phyloP scores from a whole-genome alignment of 2,329 filamentous ascomycete genomes.

The Metarhizium rileyi region DNA sequence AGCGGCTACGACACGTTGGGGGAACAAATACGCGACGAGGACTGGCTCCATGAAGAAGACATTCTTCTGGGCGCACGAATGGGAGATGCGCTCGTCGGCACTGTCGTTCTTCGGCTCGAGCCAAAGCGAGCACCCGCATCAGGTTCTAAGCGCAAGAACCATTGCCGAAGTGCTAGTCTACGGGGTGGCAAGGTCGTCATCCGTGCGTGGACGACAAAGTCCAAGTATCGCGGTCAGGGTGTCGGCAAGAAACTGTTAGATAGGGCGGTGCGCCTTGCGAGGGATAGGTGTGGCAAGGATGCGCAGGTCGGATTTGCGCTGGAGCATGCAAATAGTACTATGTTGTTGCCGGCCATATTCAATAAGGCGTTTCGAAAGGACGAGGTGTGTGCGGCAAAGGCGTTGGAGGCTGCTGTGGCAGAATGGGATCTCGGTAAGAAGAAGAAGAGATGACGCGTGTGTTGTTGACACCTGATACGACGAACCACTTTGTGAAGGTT shows the following conservation, averaged over 20 bases:
- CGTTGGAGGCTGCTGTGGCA: constrained; percentile 40
- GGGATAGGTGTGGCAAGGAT: constrained; percentile 57
- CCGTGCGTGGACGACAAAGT: constrained; percentile 70
- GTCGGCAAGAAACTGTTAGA: constrained; percentile 64
- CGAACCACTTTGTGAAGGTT: too few relatives aligned
- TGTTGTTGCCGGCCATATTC: constrained; percentile 53
- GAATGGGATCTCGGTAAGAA: constrained; percentile 37
- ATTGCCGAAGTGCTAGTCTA: constrained; percentile 30
- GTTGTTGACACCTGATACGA: too few relatives aligned
- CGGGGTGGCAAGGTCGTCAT: constrained; percentile 60
- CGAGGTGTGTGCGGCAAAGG: constrained; percentile 47
- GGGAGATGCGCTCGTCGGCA: constrained; percentile 60
- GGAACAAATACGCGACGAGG: constrained; percentile 45
- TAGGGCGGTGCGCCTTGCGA: constrained; percentile 59
- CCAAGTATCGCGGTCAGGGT: constrained; percentile 59
- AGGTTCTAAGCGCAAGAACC: constrained; percentile 21
- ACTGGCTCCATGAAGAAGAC: constrained; percentile 51
- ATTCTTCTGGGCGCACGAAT: constrained; percentile 56
- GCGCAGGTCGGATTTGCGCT: constrained; percentile 62
- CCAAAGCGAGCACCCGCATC: constrained; percentile 19
- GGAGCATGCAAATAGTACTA: constrained; percentile 65
- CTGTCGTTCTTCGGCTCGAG: constrained; percentile 59
- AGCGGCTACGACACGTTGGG: constrained; percentile 54
- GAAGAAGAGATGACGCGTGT: constrained; percentile 31
- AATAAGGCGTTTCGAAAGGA: constrained; percentile 49